Percentiles rank a stretch among this genome's conserved stretches.
These are phyloP conservation scores for Leccinum incarnatum DNA, from an alignment of 768 basidiomycete species.

Conservation along the genomic window DNA sequence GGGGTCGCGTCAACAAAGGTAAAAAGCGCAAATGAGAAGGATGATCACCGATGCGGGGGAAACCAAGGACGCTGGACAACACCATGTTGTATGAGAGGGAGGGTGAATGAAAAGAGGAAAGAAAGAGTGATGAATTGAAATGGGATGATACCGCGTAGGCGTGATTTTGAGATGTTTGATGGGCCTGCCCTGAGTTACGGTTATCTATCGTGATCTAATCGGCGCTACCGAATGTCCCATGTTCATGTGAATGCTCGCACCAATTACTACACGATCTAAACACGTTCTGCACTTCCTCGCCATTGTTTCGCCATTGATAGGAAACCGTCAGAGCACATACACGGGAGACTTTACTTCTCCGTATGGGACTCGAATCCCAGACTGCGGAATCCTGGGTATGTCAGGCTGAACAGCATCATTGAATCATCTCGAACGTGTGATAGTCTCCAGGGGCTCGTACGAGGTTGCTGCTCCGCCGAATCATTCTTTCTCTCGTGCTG, in stretches of 20 bases:
- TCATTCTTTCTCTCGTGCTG: neutral
- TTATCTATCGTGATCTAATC: conserved; percentile 27
- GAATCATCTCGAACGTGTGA: neutral
- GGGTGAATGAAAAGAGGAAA: conserved; percentile 13
- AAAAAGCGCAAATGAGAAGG: neutral
- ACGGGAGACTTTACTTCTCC: neutral
- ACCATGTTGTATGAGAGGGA: conserved; percentile 52
- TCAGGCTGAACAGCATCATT: neutral
- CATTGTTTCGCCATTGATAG: neutral
- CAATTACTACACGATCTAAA: neutral
- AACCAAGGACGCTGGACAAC: conserved; percentile 82
- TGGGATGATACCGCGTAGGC: neutral
- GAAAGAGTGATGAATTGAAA: conserved; percentile 13
- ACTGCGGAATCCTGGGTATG: neutral
- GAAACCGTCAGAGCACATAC: neutral
- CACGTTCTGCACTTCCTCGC: neutral
- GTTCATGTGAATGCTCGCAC: conserved; percentile 23
- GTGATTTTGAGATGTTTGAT: conserved; percentile 29
- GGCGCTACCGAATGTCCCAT: conserved; percentile 3
- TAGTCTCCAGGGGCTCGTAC: neutral
- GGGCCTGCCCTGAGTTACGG: conserved; percentile 35
- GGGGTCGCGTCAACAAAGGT: conserved; percentile 2
- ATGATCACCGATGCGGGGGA: conserved; percentile 72
- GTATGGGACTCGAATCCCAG: neutral
- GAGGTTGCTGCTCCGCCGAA: neutral